Evolutionary conservation across 768 basidiomycete species (phyloP), one percentile per base, ranked within the genome.

Genomic region (Kwoniella dejecticola): DNA sequence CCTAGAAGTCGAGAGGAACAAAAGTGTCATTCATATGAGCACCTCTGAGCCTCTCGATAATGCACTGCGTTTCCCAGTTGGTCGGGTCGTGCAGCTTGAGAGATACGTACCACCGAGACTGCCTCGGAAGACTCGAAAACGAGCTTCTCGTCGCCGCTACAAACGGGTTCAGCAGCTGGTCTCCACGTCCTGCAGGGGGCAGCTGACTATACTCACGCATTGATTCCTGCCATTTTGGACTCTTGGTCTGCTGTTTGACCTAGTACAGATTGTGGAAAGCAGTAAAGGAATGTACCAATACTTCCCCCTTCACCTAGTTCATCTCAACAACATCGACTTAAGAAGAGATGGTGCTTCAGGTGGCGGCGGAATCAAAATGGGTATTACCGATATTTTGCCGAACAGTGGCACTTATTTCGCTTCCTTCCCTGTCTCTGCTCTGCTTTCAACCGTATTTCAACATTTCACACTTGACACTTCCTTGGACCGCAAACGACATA

Each of bases 121-220:
- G 89, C 87, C 80, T 95, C 92, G 44, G 91, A 93, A 42, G 93
- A 94, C 81, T 77, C 72, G 63, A 63, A 81, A 75, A 74, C 75
- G 87, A 92, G 49, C 89, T 93, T 93, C 85, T 94, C 91, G 83
- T 96, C 93, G 67, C 89, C 90, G 62, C 87, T 70, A 80, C 87
- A 15, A 17, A 4, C 11, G 29, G 26, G 2, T n/a, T 50, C 3
- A 30, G 47, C 57, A 41, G 41, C 33, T 23, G n/a, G n/a, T 5
- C 38, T 50, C 23, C 21, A 19, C 19, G 2, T 0, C 7, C 8
- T 12, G 19, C 23, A 3, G 17, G 7, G 17, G 48, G 40, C 17
- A 64, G 50, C 50, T n/a, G 24, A 1, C 2, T 0, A 26, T 21
- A 59, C 58, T 54, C 41, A 58, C 66, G 56, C 55, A 33, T 67